Evolutionary conservation across 768 basidiomycete species (phyloP), one percentile per base, ranked within the genome.

Genomic region (Phaeotremella skinneri): DNA sequence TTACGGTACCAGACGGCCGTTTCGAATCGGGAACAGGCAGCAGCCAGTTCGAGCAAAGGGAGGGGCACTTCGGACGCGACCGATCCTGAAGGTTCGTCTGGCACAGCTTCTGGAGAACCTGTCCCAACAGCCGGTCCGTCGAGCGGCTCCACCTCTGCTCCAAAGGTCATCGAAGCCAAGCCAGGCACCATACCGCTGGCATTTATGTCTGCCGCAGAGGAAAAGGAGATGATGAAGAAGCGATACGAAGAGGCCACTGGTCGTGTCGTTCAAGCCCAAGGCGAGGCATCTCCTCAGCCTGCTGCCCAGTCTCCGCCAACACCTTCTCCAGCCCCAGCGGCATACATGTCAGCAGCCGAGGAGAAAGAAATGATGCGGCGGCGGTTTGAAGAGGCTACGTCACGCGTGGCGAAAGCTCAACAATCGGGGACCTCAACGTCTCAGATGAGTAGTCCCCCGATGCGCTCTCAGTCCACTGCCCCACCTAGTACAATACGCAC

Each of bases 341-440:
- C 29, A 6, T 76, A 58, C 55, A 55, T 59, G 25, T 58, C 60
- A 4, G 72, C 74, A 2, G 61, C 60, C 37, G 64, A 73, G 34
- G 74, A 76, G 59, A 76, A 76, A 47, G 69, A 74, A n/a, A 39
- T 60, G 25, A 74, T 71, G 75, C 45, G 63, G 31, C 49, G 47
- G 23, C 43, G 70, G 43, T 73, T 70, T 57, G 71, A 74, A 56
- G 60, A 61, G 14, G 73, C 75, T 23, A 68, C 56, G 13, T 20
- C 37, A 23, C 48, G n/a, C n/a, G n/a, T n/a, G n/a, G n/a, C n/a
- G n/a, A n/a, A n/a, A n/a, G n/a, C n/a, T n/a, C n/a, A n/a, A n/a
- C n/a, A n/a, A n/a, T n/a, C n/a, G n/a, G n/a, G n/a, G n/a, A n/a
- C n/a, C n/a, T n/a, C n/a, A n/a, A n/a, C n/a, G n/a, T n/a, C n/a